phyloP scores from a whole-genome alignment of 495 filamentous ascomycete species.

The Evernia prunastri region DNA sequence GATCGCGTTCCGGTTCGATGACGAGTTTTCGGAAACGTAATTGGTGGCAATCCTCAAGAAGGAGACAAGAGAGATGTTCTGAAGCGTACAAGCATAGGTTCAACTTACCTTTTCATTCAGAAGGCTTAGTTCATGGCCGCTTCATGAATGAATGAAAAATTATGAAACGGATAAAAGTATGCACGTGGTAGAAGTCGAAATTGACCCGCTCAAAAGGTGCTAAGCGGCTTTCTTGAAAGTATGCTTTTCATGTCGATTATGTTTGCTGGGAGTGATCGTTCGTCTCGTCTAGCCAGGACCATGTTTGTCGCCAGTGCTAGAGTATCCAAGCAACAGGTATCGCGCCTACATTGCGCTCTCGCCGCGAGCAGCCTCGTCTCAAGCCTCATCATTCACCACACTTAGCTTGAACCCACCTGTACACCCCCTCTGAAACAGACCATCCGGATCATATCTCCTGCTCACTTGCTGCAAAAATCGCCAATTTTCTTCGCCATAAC shows the following conservation, averaged over 20 bases:
- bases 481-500: slow-evolving; percentile 33
- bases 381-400: slow-evolving; percentile 10
- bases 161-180: too few relatives aligned
- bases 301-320: neutral
- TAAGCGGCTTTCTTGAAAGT: neutral
- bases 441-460: slow-evolving; percentile 31
- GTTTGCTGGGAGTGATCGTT: neutral
- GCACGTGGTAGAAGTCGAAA: slow-evolving; percentile 2
- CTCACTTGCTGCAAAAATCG: slow-evolving; percentile 28
- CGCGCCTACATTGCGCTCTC: neutral
- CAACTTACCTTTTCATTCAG: neutral
- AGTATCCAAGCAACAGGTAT: neutral
- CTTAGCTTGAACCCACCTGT: slow-evolving; percentile 34
- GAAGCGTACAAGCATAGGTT: too few relatives aligned
- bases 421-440: slow-evolving; percentile 32
- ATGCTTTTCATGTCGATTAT: neutral
- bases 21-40: too few relatives aligned
- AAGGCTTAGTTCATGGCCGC: neutral
- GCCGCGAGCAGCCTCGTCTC: slow-evolving; percentile 5
- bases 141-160: neutral
- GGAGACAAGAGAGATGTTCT: too few relatives aligned
- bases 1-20: too few relatives aligned
- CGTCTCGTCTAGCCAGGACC: neutral
- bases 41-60: too few relatives aligned
- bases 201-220: neutral